These are phyloP conservation scores for Ophidiomyces ophidiicola DNA, from an alignment of 2,329 filamentous ascomycete species.

Conservation along the genomic window DNA sequence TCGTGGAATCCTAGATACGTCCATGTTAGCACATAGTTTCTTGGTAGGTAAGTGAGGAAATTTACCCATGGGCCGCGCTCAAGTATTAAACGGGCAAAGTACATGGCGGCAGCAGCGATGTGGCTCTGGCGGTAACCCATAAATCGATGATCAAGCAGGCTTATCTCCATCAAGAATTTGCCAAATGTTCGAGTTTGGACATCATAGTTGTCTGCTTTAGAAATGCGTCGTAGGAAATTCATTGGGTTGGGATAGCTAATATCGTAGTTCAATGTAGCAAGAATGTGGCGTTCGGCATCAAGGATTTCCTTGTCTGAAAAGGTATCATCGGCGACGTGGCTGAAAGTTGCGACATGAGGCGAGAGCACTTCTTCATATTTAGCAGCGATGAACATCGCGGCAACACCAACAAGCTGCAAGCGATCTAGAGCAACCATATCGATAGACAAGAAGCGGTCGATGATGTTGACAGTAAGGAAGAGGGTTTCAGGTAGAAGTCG, in stretches of 20 bases:
- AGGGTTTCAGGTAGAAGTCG: slow-evolving; percentile 83
- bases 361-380: slow-evolving; percentile 98
- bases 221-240: slow-evolving; percentile 98
- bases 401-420: slow-evolving; percentile 92
- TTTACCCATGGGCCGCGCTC: slow-evolving; percentile 84
- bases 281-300: slow-evolving; percentile 89
- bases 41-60: no score
- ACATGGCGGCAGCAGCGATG: slow-evolving; percentile 87
- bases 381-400: slow-evolving; percentile 85
- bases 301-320: slow-evolving; percentile 93
- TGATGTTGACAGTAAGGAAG: slow-evolving; percentile 90
- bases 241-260: slow-evolving; percentile 98
- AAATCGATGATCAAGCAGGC: slow-evolving; percentile 87
- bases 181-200: slow-evolving; percentile 93
- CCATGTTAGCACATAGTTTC: not conserved
- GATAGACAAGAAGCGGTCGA: slow-evolving; percentile 86
- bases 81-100: slow-evolving; percentile 77
- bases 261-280: slow-evolving; percentile 85
- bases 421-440: slow-evolving; percentile 96
- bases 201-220: slow-evolving; percentile 98
- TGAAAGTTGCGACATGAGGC: slow-evolving; percentile 93
- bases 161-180: slow-evolving; percentile 97
- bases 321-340: slow-evolving; percentile 89
- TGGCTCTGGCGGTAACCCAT: slow-evolving; percentile 81
- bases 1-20: slow-evolving; percentile 56